Percentiles rank a stretch among this genome's conserved stretches.
Evolutionary conservation across 495 filamentous ascomycete genomes (phyloP).

Genomic region (Amorphotheca resinae): DNA sequence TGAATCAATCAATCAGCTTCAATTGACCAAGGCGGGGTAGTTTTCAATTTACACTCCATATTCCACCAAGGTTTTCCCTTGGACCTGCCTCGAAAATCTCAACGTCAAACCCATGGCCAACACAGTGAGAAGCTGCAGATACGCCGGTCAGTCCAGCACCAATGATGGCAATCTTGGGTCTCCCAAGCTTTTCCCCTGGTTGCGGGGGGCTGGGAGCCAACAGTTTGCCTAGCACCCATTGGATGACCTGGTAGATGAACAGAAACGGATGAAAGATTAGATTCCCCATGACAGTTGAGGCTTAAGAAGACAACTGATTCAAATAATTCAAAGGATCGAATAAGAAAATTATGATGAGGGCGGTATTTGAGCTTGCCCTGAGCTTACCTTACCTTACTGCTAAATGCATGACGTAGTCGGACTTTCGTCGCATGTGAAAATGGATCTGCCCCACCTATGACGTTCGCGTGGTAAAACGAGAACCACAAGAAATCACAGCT

Average conservation of each 20-base stretch:
- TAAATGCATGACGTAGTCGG: too few relatives aligned
- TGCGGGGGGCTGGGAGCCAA: slow-evolving; percentile 59
- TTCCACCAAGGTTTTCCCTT: slow-evolving; percentile 56
- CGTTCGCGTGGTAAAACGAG: too few relatives aligned
- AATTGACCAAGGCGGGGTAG: neutral
- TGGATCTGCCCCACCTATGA: too few relatives aligned
- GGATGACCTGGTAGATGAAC: slow-evolving; percentile 53
- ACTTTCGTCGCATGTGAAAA: too few relatives aligned
- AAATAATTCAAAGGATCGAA: too few relatives aligned
- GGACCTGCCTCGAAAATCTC: slow-evolving; percentile 61
- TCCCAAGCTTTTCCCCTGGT: slow-evolving; percentile 35
- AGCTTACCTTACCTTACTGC: too few relatives aligned
- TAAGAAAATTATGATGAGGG: too few relatives aligned
- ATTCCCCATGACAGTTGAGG: slow-evolving; percentile 15
- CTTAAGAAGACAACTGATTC: too few relatives aligned
- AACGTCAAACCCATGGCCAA: slow-evolving; percentile 79
- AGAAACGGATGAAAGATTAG: slow-evolving; percentile 33
- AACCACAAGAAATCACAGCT: too few relatives aligned
- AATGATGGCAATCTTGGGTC: slow-evolving; percentile 67
- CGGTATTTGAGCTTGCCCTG: too few relatives aligned
- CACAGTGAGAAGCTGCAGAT: slow-evolving; percentile 70
- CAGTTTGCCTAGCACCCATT: slow-evolving; percentile 51
- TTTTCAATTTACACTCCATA: slow-evolving; percentile 57
- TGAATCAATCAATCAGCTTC: slow-evolving; percentile 19
- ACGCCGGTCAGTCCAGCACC: slow-evolving; percentile 76